Evolutionary conservation across 352 stramenopile species (phyloP), one percentile per base, ranked within the genome.

Genomic region (Pythium myriotylum): DNA sequence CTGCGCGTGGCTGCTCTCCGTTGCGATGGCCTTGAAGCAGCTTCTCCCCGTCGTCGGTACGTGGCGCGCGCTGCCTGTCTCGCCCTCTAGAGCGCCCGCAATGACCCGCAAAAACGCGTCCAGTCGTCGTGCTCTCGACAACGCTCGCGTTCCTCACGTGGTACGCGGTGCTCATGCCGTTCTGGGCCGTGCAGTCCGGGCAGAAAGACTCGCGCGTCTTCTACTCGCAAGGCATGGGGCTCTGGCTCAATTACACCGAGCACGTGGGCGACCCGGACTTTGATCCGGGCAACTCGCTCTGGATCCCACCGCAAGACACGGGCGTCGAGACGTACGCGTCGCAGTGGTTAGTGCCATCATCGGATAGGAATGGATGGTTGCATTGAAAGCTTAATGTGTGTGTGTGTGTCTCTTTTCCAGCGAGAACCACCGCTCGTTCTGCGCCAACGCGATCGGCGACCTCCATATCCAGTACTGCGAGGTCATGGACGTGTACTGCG

Each of bases 231-330:
- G 84, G 84, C 49, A 77, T 93, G 46, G 84, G 84, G 1, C 60
- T 93, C 19, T 93, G 84, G 84, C 80, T 89, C 56, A 93, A 93
- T 64, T 93, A 84, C 69, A 93, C 84, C 3, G 77, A 89, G 56
- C 84, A 91, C 50, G 78, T 87, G 26, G 84, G 84, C 24, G 84
- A 88, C 47, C 59, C 68, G 5, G 66, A 46, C 42, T 93, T 88
- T 40, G 84, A 91, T 37, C 84, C 84, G 1, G 78, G 81, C 35
- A 93, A 93, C 54, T 90, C 84, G 40, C 74, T 93, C 23, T 93
- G 84, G 84, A 68, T 89, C 16, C 84, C 84, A 17, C 67, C 75
- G 10, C 84, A 93, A 49, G 62, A 69, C 46, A 93, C 75, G 27
- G 80, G 65, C 8, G 73, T 67, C 19, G 60, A 91, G 54, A 76